Percentiles rank a stretch among this genome's conserved stretches.
Conservation (phyloP, 2,329 filamentous ascomycete genomes). For the Byssoonygena ceratinophila region DNA sequence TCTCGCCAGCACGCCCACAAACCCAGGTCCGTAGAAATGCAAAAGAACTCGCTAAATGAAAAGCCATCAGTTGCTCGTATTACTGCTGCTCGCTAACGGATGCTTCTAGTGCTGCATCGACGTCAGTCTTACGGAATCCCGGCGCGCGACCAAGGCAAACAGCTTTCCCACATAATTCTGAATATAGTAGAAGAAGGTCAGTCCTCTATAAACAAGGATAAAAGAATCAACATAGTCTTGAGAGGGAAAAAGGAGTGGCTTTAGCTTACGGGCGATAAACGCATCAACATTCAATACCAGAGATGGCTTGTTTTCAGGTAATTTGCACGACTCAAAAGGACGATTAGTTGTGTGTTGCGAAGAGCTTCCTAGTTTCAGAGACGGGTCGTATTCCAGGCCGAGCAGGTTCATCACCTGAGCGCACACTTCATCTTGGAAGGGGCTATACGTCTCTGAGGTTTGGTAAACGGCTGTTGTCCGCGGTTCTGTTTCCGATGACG, state of each 20-base stretch:
- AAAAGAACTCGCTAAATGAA: not conserved
- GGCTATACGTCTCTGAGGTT: not conserved
- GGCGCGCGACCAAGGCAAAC: conserved; percentile 29
- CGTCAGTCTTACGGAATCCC: conserved; percentile 25
- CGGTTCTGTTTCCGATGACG: not conserved
- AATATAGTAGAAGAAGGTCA: no score
- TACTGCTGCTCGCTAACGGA: conserved; percentile 4
- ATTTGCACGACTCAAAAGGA: not conserved
- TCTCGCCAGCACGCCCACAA: no score
- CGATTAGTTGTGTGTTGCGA: not conserved
- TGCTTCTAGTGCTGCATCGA: conserved; percentile 25
- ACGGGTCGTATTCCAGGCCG: conserved; percentile 1
- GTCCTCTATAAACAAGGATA: no score
- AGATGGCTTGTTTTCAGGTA: not conserved
- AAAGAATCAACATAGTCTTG: not conserved
- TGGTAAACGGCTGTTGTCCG: not conserved
- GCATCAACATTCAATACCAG: conserved; percentile 21
- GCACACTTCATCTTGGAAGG: conserved; percentile 5
- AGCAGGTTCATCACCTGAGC: conserved; percentile 7
- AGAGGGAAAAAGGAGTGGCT: not conserved
- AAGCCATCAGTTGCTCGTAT: not conserved
- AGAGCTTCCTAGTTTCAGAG: not conserved
- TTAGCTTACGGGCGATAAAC: conserved; percentile 23
- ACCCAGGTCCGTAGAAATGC: not conserved
- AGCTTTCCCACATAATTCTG: conserved; percentile 15